Evolutionary conservation across 208 protist species (phyloP), one percentile per base, ranked within the genome.

Genomic region (Vickermania spadyakhi): DNA sequence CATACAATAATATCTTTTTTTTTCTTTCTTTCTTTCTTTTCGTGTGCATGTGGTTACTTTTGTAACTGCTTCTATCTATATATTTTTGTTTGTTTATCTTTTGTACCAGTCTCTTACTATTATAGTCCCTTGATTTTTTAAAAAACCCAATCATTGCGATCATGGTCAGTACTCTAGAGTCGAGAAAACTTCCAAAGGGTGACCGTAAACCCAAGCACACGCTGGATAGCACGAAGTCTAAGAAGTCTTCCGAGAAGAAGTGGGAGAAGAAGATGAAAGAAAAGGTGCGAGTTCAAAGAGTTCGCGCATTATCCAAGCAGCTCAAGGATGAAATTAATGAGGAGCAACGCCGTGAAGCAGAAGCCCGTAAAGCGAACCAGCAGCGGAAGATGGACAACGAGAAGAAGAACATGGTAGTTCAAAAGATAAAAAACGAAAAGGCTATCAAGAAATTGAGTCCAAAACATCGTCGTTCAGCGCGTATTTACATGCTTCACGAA

Each of bases 391-490:
- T 68, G 18, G 88, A 86, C 51, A 95, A 95, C 59, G 88, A 95
- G 64, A 80, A 81, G 56, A 95, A 91, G 67, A 92, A 81, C 59
- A 92, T 95, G 84, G 88, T 95, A n/a, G 84, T 92, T 7, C 88
- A 95, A 66, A 91, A 72, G 27, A 95, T 95, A 56, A 89, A 79
- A 45, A 95, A 95, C 52, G 88, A 91, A 11, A 90, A 91, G 71
- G 85, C 84, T 3, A 91, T 95, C 42, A 69, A 73, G 7, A 95
- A 95, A 62, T 66, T 95, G 22, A 95, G 84, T 68, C 88, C 88
- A 2, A 95, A 92, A 72, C 88, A 95, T 70, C 82, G 88, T 30
- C 81, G 81, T 31, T 67, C 75, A 7, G 88, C 88, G 3, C 84
- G 85, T 56, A 95, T 95, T 53, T 95, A 77, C 62, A 92, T 95